Evolutionary conservation across 352 stramenopile species (phyloP), one percentile per base, ranked within the genome.

Genomic region (Pythium rhizo-oryzae): DNA sequence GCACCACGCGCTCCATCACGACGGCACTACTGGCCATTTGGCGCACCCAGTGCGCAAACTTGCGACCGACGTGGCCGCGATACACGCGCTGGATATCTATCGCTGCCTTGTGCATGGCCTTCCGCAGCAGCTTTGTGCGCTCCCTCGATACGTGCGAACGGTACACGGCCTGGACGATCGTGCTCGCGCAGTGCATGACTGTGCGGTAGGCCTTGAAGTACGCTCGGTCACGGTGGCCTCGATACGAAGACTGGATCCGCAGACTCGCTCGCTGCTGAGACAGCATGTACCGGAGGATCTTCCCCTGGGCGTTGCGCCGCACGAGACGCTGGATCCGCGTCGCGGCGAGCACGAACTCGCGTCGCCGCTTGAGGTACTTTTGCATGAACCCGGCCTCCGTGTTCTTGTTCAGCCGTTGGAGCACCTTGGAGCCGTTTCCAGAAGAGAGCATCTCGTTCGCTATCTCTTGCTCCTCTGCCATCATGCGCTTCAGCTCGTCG

Each of bases 141-240:
- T 75, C 51, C 25, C 84, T 71, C 2, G 79, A 89, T 4, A 76
- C 67, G 25, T 80, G 78, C 8, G 80, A 85, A 11, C 84, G 83
- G 65, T 81, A 92, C 4, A 91, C 80, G 0, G 85, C 86, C 69
- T 94, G 87, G 18, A 92, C 75, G 55, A 92, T 79, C 21, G 88
- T 63, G 11, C 66, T 59, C 13, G 87, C 87, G 37, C 81, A 90
- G 8, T 76, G 80, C 30, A 72, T 71, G 8, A 91, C 83, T 4
- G 65, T 67, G 11, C 75, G 85, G 69, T 84, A 91, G 1, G 76
- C 74, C 5, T n/a, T 73, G 7, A 71, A 73, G 50, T 84, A 92
- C 24, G 78, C 74, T 0, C 86, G 81, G 11, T 70, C 74, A 19
- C 66, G 66, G 46, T 87, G 76, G 8, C 76, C 85, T 8, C 87